Evolutionary conservation across 2,329 filamentous ascomycete species (phyloP), one percentile per base, ranked within the genome.

Genomic region (Chalaropsis thielavioides): DNA sequence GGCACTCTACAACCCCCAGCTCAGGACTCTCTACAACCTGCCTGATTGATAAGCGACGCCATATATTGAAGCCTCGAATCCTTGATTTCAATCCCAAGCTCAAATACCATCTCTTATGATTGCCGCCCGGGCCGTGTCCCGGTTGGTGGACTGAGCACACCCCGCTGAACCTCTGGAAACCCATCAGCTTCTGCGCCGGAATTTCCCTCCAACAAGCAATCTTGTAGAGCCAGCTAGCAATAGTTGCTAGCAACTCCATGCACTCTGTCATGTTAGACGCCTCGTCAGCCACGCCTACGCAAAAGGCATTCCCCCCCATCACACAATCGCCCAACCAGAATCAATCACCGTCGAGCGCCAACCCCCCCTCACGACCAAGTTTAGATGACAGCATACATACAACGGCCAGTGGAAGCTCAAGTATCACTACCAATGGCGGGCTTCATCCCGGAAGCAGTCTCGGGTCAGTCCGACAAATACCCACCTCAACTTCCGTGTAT

Each of bases 401-500:
- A 69, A 80, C 82, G 73, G 78, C 76, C 67, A 72, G 69, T 64
- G 70, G 69, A 35, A 74, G 73, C 49, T 77, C 66, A 11, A 62
- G 49, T 84, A 46, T 82, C 83, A 69, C 79, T 78, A 70, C 70
- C 75, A 68, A 66, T 51, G 61, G 61, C 60, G 51, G 51, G 13
- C 60, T 64, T 35, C 41, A 66, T 64, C 65, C 82, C 2, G 76
- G 74, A 71, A 79, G 84, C 70, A 86, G 83, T 65, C 88, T 84
- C 73, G 83, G 81, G 61, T 67, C 67, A 27, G 82, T 85, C 19
- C 83, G 88, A 63, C 66, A 67, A 59, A 61, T 64, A 49, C 17
- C 63, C 83, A 82, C 63, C 80, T 84, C 68, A 90, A 88, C 61
- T 80, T 91, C 71, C 87, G 86, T 68, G 83, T 88, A 15, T 84